These are phyloP conservation scores for Melastoma candidum DNA, from an alignment of 441 rosid genomes.

Conservation along the genomic window DNA sequence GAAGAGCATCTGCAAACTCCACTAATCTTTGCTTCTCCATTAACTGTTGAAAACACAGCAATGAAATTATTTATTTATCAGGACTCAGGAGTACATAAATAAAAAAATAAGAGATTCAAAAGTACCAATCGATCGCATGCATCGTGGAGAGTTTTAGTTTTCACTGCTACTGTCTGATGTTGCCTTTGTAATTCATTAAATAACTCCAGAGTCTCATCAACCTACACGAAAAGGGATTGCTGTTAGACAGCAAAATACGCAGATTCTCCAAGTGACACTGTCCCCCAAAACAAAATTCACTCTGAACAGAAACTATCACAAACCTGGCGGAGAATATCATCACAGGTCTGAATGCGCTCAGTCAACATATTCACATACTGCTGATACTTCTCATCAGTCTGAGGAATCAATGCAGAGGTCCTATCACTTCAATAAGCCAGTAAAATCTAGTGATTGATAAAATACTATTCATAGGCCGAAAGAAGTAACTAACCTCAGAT, in stretches of 20 bases:
- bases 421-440: conserved; percentile 3
- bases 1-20: conserved; percentile 93
- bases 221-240: conserved; percentile 31
- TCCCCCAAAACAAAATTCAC: neutral
- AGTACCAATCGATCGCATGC: conserved; percentile 90
- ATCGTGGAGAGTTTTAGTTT: conserved; percentile 98
- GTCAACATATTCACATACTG: conserved; percentile 74
- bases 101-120: conserved; percentile 17
- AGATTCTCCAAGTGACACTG: neutral
- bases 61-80: neutral
- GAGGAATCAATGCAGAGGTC: conserved; percentile 12
- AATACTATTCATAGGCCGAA: no score
- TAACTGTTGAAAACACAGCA: conserved; percentile 25
- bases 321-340: conserved; percentile 73
- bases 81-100: conserved; percentile 1
- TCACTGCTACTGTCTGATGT: conserved; percentile 88
- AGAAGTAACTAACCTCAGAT: conserved; percentile 67
- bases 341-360: conserved; percentile 86
- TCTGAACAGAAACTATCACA: neutral
- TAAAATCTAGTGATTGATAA: conserved; percentile 18
- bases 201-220: conserved; percentile 83
- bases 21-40: conserved; percentile 86
- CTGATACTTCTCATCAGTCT: conserved; percentile 96
- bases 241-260: conserved; percentile 2
- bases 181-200: conserved; percentile 84